Base-by-base conservation (phyloP, 2,329 filamentous ascomycete genomes). In the Pezicula carpinea region DNA sequence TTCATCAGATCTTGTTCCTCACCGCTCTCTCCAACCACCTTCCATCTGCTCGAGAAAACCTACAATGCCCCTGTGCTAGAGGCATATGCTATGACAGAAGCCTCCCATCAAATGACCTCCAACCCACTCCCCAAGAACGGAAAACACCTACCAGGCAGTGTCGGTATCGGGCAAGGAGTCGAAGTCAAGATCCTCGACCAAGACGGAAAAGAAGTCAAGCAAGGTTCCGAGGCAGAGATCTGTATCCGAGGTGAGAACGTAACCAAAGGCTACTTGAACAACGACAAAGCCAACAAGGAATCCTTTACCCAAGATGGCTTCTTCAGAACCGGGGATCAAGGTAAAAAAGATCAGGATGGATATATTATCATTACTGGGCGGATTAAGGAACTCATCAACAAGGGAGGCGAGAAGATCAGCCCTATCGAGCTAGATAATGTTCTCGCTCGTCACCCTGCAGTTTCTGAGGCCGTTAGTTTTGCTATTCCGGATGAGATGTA, bases 81-180 rank as follows among this genome's bases (percentile, higher is more conserved):
- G 69, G 89, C 89, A 8, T 95, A 95, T 60, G 89, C 89, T 55
- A 95, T 95, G 89, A 95, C 89, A 34, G 89, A 95, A 70, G 89
- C 88, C 6, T 82, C 89, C 4, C 87, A 91, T 61, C 87, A 90
- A 65, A 90, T 91, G 84, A 89, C 87, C 1, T 88, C 84, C 21
- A 87, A 85, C 69, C 83, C 82, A 17, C 72, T 86, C 0, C 87
- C 87, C 3, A 40, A 40, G 18, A 79, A 80, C 0, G 83, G 73
- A 15, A 83, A 86, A 68, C 80, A 87, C 58, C 84, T 87, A 71
- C 88, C 89, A 0, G 89, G 89, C 41, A 89, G 83, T 40, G 89
- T 95, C 3, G 89, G 89, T 14, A 63, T 93, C 23, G 88, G 87
- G 3, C 88, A 92, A 68, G 89, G 89, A 38, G 88, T 95, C 4